Evolutionary conservation across 768 basidiomycete species (phyloP).

Genomic region (Termitomyces titanicus): DNA sequence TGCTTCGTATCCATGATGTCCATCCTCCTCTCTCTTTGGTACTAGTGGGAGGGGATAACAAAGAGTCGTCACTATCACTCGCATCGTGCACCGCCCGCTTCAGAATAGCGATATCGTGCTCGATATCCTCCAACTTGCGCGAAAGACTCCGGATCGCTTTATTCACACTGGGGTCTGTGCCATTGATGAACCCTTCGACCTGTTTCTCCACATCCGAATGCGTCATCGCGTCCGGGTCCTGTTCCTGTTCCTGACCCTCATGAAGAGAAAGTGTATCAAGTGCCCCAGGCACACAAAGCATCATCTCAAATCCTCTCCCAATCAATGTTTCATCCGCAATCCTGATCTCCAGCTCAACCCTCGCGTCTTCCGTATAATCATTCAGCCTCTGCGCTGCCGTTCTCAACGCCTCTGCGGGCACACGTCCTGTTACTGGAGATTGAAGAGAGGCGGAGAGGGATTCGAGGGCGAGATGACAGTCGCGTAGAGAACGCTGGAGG

Average conservation of each 20-base stretch:
- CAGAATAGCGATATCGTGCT: conserved; percentile 72
- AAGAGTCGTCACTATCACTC: conserved; percentile 23
- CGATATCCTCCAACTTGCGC: conserved; percentile 65
- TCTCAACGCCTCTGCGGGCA: conserved; percentile 36
- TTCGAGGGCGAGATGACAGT: conserved; percentile 63
- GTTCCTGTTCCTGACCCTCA: not conserved
- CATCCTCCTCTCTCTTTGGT: conserved; percentile 35
- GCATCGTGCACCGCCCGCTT: conserved; percentile 52
- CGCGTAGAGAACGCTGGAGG: conserved; percentile 20
- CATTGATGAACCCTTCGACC: conserved; percentile 54
- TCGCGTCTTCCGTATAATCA: conserved; percentile 74
- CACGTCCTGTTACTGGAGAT: conserved; percentile 10
- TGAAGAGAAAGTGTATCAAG: conserved; percentile 11
- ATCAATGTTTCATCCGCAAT: conserved; percentile 69
- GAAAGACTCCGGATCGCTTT: conserved; percentile 46
- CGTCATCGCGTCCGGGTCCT: conserved; percentile 18
- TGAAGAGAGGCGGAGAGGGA: conserved; percentile 39
- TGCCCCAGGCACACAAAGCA: conserved; percentile 59
- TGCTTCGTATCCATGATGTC: conserved; percentile 52
- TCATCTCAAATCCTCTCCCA: conserved; percentile 60
- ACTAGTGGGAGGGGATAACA: conserved; percentile 1
- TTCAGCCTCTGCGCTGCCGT: conserved; percentile 58
- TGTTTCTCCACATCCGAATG: conserved; percentile 42
- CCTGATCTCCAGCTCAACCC: conserved; percentile 81
- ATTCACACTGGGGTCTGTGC: conserved; percentile 43